Evolutionary conservation across 116 monocot genomes (phyloP).

Genomic region (Posidonia oceanica): DNA sequence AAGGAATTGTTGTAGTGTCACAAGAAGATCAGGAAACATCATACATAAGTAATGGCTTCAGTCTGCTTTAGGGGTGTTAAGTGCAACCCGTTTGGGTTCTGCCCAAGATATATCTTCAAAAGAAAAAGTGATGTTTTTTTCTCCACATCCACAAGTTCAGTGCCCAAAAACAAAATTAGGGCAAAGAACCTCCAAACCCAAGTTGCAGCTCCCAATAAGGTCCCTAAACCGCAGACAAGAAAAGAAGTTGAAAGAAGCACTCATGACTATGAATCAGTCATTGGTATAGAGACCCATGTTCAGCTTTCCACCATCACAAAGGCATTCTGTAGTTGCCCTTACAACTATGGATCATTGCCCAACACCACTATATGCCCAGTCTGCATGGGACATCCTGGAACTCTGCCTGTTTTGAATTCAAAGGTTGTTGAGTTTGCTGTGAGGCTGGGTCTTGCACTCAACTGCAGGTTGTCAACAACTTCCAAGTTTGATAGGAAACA

Average conservation of each 20-base stretch:
- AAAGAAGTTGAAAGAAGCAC: conserved; percentile 18
- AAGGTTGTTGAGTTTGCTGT: conserved; percentile 82
- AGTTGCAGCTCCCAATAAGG: neutral
- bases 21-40: too few relatives aligned
- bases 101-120: conserved; percentile 10
- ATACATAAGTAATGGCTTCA: conserved; percentile 19
- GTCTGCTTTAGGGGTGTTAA: conserved; percentile 24
- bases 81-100: conserved; percentile 11
- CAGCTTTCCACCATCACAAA: conserved; percentile 85
- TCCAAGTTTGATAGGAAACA: conserved; percentile 99
- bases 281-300: conserved; percentile 94
- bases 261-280: conserved; percentile 63
- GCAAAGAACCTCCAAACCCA: conserved; percentile 17
- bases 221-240: conserved; percentile 9
- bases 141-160: conserved; percentile 4
- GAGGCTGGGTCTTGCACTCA: conserved; percentile 77
- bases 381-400: conserved; percentile 92
- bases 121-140: conserved; percentile 15
- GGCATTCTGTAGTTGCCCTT: conserved; percentile 88
- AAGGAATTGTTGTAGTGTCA: too few relatives aligned
- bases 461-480: conserved; percentile 48
- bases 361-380: conserved; percentile 80
- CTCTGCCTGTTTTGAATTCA: conserved; percentile 72
- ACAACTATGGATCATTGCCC: conserved; percentile 68
- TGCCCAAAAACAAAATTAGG: conserved; percentile 11